phyloP scores from a whole-genome alignment of 352 stramenopile species.

The Globisporangium cylindrosporum region DNA sequence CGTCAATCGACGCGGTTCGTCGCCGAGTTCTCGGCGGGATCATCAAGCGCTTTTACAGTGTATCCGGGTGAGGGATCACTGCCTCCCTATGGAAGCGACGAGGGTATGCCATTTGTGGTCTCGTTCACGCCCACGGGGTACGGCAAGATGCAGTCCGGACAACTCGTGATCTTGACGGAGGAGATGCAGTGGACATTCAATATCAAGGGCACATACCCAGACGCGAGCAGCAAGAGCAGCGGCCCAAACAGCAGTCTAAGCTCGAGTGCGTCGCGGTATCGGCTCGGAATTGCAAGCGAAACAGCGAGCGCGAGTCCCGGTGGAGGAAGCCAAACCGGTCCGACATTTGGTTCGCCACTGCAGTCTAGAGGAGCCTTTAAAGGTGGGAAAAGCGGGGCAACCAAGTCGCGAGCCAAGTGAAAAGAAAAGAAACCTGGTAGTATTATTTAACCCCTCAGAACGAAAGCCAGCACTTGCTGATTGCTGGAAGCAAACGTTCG shows the following conservation, averaged over 20 bases:
- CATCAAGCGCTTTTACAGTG: conserved; percentile 87
- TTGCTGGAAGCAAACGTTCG: no score
- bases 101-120: conserved; percentile 80
- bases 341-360: background rate
- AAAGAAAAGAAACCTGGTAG: background rate
- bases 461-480: no score
- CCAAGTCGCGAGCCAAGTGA: conserved; percentile 3
- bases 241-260: conserved; percentile 38
- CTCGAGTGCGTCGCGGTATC: conserved; percentile 40
- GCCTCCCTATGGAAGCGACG: conserved; percentile 62
- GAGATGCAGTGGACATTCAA: conserved; percentile 94
- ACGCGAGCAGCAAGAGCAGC: conserved; percentile 39
- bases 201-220: conserved; percentile 85
- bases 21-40: conserved; percentile 86
- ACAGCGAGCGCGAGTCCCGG: background rate
- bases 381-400: background rate
- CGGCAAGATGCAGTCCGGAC: conserved; percentile 86
- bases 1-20: conserved; percentile 64
- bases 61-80: conserved; percentile 77
- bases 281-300: conserved; percentile 29
- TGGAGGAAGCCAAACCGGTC: background rate
- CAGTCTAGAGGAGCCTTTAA: background rate
- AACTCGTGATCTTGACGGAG: conserved; percentile 85
- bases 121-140: conserved; percentile 92
- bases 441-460: no score